Conservation (phyloP, 73 alveolate genomes). For the Effrenium voratum region DNA sequence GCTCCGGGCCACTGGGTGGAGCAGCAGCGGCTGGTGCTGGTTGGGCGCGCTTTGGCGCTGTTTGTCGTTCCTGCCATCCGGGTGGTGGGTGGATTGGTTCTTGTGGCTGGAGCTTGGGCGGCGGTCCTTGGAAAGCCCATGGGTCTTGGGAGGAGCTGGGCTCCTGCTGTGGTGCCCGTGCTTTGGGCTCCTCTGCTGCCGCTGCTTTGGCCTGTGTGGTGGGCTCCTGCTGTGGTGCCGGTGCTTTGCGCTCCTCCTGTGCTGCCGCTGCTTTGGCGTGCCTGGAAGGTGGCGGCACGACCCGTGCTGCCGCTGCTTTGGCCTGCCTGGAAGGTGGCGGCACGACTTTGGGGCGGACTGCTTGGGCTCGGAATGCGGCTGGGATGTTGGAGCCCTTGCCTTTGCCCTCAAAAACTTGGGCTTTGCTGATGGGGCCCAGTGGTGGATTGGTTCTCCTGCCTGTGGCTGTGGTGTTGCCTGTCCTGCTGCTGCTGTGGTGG, state of each 20-base stretch:
- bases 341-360: not conserved
- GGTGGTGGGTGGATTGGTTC: not conserved
- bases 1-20: not conserved
- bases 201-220: too few relatives aligned
- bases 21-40: not conserved
- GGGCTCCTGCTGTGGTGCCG: too few relatives aligned
- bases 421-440: not conserved
- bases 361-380: not conserved
- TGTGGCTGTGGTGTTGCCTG: not conserved
- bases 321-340: not conserved
- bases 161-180: too few relatives aligned
- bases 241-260: too few relatives aligned
- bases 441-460: not conserved
- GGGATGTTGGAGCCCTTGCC: not conserved
- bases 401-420: not conserved
- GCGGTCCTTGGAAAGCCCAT: constrained; percentile 10
- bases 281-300: not conserved
- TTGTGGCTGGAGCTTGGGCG: not conserved
- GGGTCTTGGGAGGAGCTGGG: not conserved
- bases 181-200: too few relatives aligned
- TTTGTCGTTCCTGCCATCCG: not conserved
- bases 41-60: not conserved
- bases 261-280: not conserved
- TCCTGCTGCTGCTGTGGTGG: too few relatives aligned
- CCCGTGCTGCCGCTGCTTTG: not conserved